Evolutionary conservation across 495 filamentous ascomycete genomes (phyloP).

Genomic region (Penicillium coprophilum): DNA sequence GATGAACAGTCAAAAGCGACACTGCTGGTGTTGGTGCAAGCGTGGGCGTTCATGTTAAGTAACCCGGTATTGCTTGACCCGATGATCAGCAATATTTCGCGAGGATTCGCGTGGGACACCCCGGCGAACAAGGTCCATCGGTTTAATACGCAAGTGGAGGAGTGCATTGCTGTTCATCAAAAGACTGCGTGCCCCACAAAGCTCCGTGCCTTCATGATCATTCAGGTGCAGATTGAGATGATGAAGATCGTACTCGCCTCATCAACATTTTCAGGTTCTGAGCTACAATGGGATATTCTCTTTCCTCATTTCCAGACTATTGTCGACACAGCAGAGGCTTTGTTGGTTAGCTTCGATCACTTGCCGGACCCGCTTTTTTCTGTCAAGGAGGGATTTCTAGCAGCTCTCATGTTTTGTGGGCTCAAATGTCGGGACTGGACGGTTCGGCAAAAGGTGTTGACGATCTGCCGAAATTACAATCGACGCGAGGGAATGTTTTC

Average conservation of each 20-base stretch:
- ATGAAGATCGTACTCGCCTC: neutral
- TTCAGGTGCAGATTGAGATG: neutral
- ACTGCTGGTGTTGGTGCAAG: neutral
- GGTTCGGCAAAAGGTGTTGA: constrained; percentile 8
- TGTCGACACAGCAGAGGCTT: neutral
- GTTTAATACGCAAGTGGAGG: neutral
- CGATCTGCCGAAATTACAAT: constrained; percentile 6
- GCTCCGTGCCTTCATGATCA: neutral
- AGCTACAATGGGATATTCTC: constrained; percentile 6
- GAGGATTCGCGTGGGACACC: neutral
- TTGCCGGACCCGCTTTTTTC: constrained; percentile 9
- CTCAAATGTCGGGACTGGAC: constrained; percentile 16
- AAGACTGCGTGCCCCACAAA: neutral
- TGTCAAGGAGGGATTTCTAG: constrained; percentile 1
- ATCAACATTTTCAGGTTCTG: neutral
- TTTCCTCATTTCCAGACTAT: neutral
- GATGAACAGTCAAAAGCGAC: neutral
- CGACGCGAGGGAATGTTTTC: constrained; percentile 7
- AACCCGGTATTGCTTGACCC: neutral
- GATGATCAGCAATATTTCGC: neutral
- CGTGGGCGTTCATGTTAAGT: neutral
- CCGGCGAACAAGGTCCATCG: neutral
- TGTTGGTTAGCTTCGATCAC: neutral
- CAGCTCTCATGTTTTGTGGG: constrained; percentile 10
- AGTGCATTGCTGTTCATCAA: neutral